phyloP scores from a whole-genome alignment of 805 yeast genomes.

The Saturnispora sekii region DNA sequence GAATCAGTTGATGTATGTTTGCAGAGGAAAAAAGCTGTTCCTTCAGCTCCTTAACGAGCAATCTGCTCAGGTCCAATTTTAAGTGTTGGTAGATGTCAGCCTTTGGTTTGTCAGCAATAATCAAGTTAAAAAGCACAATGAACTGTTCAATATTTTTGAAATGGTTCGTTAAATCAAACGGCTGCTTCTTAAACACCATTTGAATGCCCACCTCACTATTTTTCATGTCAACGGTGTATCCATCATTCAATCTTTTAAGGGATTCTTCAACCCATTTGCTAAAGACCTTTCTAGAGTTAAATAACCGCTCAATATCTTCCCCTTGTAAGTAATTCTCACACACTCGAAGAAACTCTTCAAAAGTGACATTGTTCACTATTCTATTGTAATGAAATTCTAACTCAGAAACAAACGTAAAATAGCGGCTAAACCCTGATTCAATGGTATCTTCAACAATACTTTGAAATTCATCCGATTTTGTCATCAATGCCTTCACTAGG shows the following conservation, averaged over 20 bases:
- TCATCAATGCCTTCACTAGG: slow-evolving; percentile 13
- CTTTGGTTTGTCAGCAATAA: slow-evolving; percentile 2
- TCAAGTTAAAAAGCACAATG: slow-evolving; percentile 19
- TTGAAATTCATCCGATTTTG: slow-evolving; percentile 9
- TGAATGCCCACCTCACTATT: no score
- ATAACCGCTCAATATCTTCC: slow-evolving; percentile 9
- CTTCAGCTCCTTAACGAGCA: slow-evolving; percentile 16
- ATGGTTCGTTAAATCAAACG: slow-evolving; percentile 3
- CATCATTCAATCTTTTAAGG: slow-evolving; percentile 12
- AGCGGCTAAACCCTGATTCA: slow-evolving; percentile 6
- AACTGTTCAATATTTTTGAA: slow-evolving; percentile 16
- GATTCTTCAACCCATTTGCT: slow-evolving; percentile 17
- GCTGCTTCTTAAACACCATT: background rate
- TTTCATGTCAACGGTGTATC: background rate
- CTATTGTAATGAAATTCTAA: slow-evolving; percentile 10
- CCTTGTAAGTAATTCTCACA: slow-evolving; percentile 10
- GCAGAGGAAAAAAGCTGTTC: slow-evolving; percentile 16
- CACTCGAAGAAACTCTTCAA: slow-evolving; percentile 13
- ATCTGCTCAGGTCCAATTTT: slow-evolving; percentile 15
- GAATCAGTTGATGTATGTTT: slow-evolving; percentile 21
- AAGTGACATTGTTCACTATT: slow-evolving; percentile 10
- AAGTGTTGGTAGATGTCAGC: slow-evolving; percentile 12
- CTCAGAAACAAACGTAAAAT: slow-evolving; percentile 9
- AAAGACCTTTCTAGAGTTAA: slow-evolving; percentile 20
- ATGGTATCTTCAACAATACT: slow-evolving; percentile 6